Base-by-base conservation (phyloP, 805 yeast species). In the Starmera amethionina region DNA sequence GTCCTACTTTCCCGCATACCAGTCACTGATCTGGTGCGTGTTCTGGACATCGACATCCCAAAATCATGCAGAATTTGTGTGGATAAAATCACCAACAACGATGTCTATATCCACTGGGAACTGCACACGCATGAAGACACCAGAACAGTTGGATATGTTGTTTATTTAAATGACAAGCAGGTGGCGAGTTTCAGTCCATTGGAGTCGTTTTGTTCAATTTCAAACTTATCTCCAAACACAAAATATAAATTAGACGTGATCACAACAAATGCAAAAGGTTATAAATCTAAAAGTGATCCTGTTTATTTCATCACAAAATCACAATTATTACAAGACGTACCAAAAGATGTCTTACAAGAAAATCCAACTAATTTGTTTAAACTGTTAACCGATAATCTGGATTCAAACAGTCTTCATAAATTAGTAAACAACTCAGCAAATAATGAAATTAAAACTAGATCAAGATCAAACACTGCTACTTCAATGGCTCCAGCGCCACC, bases 51-150 rank as follows among this genome's bases (percentile, higher is more conserved):
- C 16, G 71, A 70, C 27, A 71, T 78, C 30, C 85, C 85, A 4
- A 70, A 66, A 41, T 63, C 73, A 8, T 81, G 82, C 3, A 56
- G 60, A 36, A 61, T 77, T 13, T 75, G 79, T 38, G 66, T 78
- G 7, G 82, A 76, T 49, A 67, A 69, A 46, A 68, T 78, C 37
- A 65, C 72, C 6, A 56, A 61, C 30, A 50, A 59, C 8, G 58
- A 72, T 25, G 70, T 75, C 32, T 67, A 65, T 22, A 42, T 78
- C 29, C 83, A 75, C 49, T 78, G 84, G 82, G 79, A 73, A 48
- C 18, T 55, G 50, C 38, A 54, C 34, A 16, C 27, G 7, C 27
- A 42, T 42, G 34, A 42, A 9, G 47, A 43, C 4, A 42, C 43
- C 10, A 50, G 43, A 8, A 63, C 65, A n/a, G 55, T 60, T 25